Base-by-base conservation (phyloP, 2,329 filamentous ascomycete species). In the Didymella sp. region DNA sequence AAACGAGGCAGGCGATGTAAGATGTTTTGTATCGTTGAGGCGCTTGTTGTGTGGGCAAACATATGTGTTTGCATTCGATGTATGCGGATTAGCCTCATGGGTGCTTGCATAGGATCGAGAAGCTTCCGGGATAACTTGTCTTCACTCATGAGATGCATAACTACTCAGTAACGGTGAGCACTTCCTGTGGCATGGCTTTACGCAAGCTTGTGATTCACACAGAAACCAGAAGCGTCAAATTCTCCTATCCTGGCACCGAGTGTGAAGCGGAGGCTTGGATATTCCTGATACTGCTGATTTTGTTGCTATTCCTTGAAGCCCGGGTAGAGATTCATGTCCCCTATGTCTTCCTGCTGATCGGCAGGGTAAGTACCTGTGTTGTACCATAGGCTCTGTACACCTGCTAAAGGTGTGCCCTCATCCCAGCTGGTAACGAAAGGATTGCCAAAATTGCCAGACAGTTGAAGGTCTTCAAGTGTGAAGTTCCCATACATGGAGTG, bases 401-500 rank as follows among this genome's bases (percentile, higher is more conserved):
- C 56, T 9, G 54, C 37, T 6, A 64, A 31, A 1, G 63, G 61
- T 2, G 51, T 51, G 3, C 54, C 51, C 44, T 70, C 63, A 27
- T 70, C 67, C 35, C 64, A 68, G 25, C 19, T 61, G 2, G 64
- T 69, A n/a, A 61, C 27, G 21, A 69, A 69, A 0, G 67, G 67
- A 28, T 67, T 64, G 8, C 63, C 65, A n/a, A 64, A 67, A 2
- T 40, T 40, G 17, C 44, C 56, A 0, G 38, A 51, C 19, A 51
- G 41, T 4, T n/a, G 31, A 1, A 28, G 3, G 1, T 49, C 31
- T 7, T 17, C 31, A 2, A 15, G 12, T 17, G 43, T 2, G 2
- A n/a, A 12, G 12, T n/a, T 31, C 3, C 24, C 28, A 11, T 51
- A n/a, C 4, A 11, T 15, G 1, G 42, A 13, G 9, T 28, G 19